Percentiles rank a stretch among this genome's conserved stretches.
Conservation (phyloP, 2,329 filamentous ascomycete genomes). For the Diaporthe capsici region DNA sequence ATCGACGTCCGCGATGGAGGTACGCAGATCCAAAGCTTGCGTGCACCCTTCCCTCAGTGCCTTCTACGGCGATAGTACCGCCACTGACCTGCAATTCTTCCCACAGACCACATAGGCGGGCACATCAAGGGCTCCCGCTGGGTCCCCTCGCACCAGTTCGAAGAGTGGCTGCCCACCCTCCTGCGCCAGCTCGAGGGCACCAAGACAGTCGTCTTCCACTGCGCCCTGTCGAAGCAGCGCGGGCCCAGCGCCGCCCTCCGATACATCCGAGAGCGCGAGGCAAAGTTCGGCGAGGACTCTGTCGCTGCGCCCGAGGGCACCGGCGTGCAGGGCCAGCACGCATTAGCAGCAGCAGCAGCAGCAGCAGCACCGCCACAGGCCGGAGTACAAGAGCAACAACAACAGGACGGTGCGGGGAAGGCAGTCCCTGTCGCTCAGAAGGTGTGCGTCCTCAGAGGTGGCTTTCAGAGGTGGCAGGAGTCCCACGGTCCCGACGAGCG, state of each 20-base stretch:
- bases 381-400: constrained; percentile 47
- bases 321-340: constrained; percentile 27
- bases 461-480: constrained; percentile 93
- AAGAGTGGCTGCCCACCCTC: constrained; percentile 85
- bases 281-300: constrained; percentile 52
- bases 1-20: constrained; percentile 92
- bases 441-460: constrained; percentile 85
- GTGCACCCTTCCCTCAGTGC: background rate
- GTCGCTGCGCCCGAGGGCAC: constrained; percentile 40
- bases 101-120: constrained; percentile 87
- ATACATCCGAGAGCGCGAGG: constrained; percentile 81
- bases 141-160: constrained; percentile 80
- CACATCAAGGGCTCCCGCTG: constrained; percentile 86
- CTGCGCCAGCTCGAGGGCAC: constrained; percentile 82
- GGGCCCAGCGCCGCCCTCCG: constrained; percentile 87
- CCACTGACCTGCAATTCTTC: constrained; percentile 10
- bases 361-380: constrained; percentile 40
- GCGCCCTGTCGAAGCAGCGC: constrained; percentile 89
- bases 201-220: constrained; percentile 93
- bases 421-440: constrained; percentile 66
- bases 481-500: constrained; percentile 81
- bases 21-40: constrained; percentile 51
- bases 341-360: constrained; percentile 50
- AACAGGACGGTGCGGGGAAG: constrained; percentile 44
- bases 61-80: background rate